Evolutionary conservation across 2,329 filamentous ascomycete species (phyloP), one percentile per base, ranked within the genome.

Genomic region (Chaetoscypha palmicola): DNA sequence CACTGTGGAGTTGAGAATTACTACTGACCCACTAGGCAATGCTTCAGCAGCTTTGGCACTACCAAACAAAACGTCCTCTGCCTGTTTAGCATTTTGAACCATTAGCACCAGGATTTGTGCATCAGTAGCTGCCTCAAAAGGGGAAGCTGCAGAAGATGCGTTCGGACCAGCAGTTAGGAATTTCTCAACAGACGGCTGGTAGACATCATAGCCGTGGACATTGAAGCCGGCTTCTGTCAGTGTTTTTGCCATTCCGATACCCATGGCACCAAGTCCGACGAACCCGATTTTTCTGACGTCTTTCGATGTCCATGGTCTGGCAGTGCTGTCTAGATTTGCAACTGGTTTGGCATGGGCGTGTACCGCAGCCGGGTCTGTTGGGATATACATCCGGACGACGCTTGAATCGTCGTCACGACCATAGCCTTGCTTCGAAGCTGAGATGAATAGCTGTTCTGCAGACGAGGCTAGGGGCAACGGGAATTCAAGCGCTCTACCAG

Each of bases 221-320:
- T 67, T 48, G 63, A 81, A 85, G 46, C 82, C 81, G 50, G 75
- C 67, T 53, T 78, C 77, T 54, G 86, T 70, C 34, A 88, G 74
- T 58, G 86, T 74, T 48, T 76, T 83, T 50, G 83, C 83, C 83
- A 88, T 87, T 59, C 83, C 83, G 60, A 86, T 83, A 60, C 83
- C 83, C 83, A 88, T 88, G 64, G 83, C 83, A 42, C 83, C 83
- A 2, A 88, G 79, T 68, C 83, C 83, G 23, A 52, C 41, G 38
- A 50, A 52, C 7, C 38, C 49, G 17, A 52, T 41, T 32, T 47
- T 67, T 20, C 16, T 37, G n/a, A 49, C 49, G 32, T 49, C 46
- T 2, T 42, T 26, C 2, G 48, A 41, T 7, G 45, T 53, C 5
- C 41, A 21, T 1, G 34, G 34, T n/a, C 45, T 41, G 19, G 48